These are phyloP conservation scores for Hippophae gyantsensis DNA, from an alignment of 306 rosid species.

Conservation along the genomic window DNA sequence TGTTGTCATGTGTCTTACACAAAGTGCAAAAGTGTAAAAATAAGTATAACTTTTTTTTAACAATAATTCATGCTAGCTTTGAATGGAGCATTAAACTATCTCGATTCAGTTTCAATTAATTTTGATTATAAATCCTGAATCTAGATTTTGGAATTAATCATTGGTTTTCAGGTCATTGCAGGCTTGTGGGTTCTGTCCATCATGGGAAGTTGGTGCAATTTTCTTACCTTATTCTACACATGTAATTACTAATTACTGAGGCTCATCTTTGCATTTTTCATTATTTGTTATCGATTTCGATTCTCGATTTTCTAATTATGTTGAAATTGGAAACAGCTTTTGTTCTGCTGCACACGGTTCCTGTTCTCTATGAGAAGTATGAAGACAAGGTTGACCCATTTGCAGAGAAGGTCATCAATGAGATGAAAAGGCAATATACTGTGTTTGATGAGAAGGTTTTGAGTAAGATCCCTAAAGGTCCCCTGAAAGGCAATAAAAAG, in stretches of 20 bases:
- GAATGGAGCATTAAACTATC: too few relatives aligned
- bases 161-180: slow-evolving; percentile 49
- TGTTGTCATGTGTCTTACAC: too few relatives aligned
- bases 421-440: slow-evolving; percentile 74
- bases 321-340: slow-evolving; percentile 44
- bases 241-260: slow-evolving; percentile 37
- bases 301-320: background rate
- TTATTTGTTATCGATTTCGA: slow-evolving; percentile 4
- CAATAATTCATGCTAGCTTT: too few relatives aligned
- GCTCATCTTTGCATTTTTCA: background rate
- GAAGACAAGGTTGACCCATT: slow-evolving; percentile 63
- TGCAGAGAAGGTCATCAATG: slow-evolving; percentile 66
- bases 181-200: slow-evolving; percentile 82
- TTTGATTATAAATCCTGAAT: background rate
- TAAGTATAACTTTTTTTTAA: too few relatives aligned
- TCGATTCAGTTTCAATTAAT: background rate
- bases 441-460: slow-evolving; percentile 79
- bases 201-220: slow-evolving; percentile 54
- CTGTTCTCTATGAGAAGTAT: slow-evolving; percentile 79
- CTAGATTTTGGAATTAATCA: background rate
- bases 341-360: slow-evolving; percentile 73
- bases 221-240: slow-evolving; percentile 80
- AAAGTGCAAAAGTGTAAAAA: too few relatives aligned
- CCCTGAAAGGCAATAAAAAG: slow-evolving; percentile 6
- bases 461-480: slow-evolving; percentile 18